A percentile compares a stretch with the other conserved stretches of the same genome.
phyloP scores from a whole-genome alignment of 441 rosid genomes.

The Erysimum cheiri region DNA sequence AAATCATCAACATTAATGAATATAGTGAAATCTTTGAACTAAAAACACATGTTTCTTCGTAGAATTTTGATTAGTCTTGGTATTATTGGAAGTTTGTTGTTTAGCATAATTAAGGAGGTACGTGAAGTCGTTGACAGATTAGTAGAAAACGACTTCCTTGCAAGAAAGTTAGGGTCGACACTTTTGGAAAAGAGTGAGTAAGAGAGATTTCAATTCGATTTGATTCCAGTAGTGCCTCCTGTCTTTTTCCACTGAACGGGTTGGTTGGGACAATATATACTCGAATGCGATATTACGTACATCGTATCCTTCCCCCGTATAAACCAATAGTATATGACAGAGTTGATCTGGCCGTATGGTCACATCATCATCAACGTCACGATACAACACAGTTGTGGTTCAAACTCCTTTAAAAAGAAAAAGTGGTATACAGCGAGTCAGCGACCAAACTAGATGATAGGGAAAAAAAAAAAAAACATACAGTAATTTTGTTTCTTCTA shows the following conservation, averaged over 20 bases:
- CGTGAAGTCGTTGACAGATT: neutral
- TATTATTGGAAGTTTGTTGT: slow-evolving; percentile 11
- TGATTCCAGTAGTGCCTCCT: neutral
- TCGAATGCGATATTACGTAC: neutral
- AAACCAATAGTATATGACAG: neutral
- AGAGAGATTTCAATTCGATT: slow-evolving; percentile 11
- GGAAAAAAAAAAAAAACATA: neutral
- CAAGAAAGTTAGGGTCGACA: neutral
- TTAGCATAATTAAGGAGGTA: neutral
- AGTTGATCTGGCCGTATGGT: neutral
- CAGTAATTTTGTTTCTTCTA: neutral
- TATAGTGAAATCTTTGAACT: neutral
- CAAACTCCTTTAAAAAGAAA: neutral
- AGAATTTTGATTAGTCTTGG: neutral
- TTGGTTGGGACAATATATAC: neutral
- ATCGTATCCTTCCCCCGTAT: neutral
- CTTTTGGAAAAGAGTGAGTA: slow-evolving; percentile 19
- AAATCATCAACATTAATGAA: neutral
- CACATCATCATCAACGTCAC: neutral
- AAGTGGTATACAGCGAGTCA: neutral
- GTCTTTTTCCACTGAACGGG: neutral
- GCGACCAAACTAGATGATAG: neutral
- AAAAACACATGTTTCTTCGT: slow-evolving; percentile 2
- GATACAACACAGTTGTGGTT: neutral
- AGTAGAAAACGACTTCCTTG: neutral